Evolutionary conservation across 768 basidiomycete species (phyloP).

Genomic region (Auricularia sp.): DNA sequence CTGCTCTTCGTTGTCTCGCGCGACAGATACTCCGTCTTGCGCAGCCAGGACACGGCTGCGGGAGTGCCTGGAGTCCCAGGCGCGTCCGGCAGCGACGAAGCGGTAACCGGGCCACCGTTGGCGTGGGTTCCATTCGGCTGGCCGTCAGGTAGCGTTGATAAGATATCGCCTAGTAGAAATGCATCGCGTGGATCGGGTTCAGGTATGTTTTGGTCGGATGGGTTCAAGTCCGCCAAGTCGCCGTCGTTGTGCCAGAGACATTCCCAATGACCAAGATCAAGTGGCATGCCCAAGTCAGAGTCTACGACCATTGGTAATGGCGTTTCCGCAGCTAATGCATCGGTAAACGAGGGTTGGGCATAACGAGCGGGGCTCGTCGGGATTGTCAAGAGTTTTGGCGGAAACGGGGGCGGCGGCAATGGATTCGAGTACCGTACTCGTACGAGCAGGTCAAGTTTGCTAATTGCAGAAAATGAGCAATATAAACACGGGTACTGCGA

Average conservation of each 20-base stretch:
- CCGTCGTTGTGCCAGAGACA: constrained; percentile 76
- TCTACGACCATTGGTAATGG: constrained; percentile 94
- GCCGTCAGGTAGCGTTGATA: neutral
- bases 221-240: constrained; percentile 59
- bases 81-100: neutral
- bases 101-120: neutral
- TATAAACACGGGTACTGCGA: neutral
- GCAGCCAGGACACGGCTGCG: constrained; percentile 46
- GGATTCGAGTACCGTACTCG: constrained; percentile 92
- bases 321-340: constrained; percentile 67
- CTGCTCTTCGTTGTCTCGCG: neutral
- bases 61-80: constrained; percentile 29
- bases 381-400: constrained; percentile 87
- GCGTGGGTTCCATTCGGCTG: neutral
- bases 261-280: constrained; percentile 77
- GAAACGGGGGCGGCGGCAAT: constrained; percentile 91
- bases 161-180: constrained; percentile 55
- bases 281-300: constrained; percentile 92
- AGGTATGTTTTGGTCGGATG: constrained; percentile 47
- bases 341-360: constrained; percentile 74
- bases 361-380: constrained; percentile 86
- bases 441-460: constrained; percentile 84
- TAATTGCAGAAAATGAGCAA: constrained; percentile 8
- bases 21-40: constrained; percentile 79
- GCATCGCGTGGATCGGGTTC: constrained; percentile 65